These are phyloP conservation scores for Taxillus chinensis DNA, from an alignment of 164 flowering plant genomes.

Conservation along the genomic window DNA sequence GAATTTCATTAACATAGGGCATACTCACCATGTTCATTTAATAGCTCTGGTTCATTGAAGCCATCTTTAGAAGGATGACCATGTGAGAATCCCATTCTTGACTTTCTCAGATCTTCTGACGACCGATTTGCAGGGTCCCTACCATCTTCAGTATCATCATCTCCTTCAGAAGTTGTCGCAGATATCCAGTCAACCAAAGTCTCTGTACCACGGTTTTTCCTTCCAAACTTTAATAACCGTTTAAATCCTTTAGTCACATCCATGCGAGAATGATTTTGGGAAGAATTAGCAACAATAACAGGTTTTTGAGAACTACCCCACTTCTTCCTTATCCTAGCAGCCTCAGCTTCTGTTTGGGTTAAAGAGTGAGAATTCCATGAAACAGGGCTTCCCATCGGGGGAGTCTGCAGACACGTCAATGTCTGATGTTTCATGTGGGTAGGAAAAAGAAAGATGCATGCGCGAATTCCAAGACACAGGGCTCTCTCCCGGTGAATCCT, in stretches of 20 bases:
- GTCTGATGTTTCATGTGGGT: conserved; percentile 69
- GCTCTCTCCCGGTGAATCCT: conserved; percentile 82
- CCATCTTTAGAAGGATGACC: conserved; percentile 58
- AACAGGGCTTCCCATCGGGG: conserved; percentile 90
- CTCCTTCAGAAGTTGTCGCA: conserved; percentile 98
- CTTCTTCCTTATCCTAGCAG: conserved; percentile 89
- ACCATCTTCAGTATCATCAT: conserved; percentile 94
- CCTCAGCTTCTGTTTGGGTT: conserved; percentile 64
- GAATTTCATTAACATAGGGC: background rate
- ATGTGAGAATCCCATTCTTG: conserved; percentile 82
- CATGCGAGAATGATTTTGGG: conserved; percentile 59
- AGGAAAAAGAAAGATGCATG: conserved; percentile 56
- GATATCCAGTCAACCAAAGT: conserved; percentile 85
- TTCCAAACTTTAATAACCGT: conserved; percentile 80
- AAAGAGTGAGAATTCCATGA: conserved; percentile 75
- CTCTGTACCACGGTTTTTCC: conserved; percentile 76
- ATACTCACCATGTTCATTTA: conserved; percentile 57
- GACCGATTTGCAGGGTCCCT: conserved; percentile 69
- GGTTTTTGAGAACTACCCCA: conserved; percentile 95
- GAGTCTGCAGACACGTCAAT: conserved; percentile 83
- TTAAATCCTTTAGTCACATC: conserved; percentile 90
- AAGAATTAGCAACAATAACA: conserved; percentile 41
- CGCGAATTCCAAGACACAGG: conserved; percentile 82
- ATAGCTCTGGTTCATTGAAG: conserved; percentile 62
- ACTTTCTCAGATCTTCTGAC: conserved; percentile 83